Evolutionary conservation across 2,329 filamentous ascomycete genomes (phyloP), one percentile per base, ranked within the genome.

Genomic region (Lasiodiplodia citricola): DNA sequence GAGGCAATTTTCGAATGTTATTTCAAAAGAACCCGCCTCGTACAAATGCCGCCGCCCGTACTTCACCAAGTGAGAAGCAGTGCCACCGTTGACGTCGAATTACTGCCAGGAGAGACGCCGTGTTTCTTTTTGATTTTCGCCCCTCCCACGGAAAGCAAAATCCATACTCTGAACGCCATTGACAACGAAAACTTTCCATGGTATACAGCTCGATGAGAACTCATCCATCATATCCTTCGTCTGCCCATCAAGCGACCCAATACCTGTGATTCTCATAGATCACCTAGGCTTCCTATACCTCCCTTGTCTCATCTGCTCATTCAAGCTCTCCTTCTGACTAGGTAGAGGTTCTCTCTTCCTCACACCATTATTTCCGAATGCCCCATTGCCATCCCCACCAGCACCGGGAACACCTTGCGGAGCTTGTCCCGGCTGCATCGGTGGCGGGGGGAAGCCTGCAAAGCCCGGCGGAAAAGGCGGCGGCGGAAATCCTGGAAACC

Each of bases 251-350:
- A 11, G 44, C n/a, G 44, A 21, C n/a, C 44, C 6, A 47, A n/a
- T 10, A 47, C n/a, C 16, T 7, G 6, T 7, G 3, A 44, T 21
- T 4, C 44, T 21, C 4, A 47, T 18, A 21, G 3, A 38, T 68
- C 58, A 79, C 58, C 80, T 76, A 31, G 82, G 76, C 72, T 79
- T 81, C 54, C 82, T 77, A 74, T 83, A 87, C 72, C 84, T 80
- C 13, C 85, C 85, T 71, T 83, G 82, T 71, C 86, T 87, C 83
- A 95, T 93, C 79, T 95, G 92, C 78, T 91, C 88, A 73, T 90
- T 87, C 73, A 96, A 80, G 73, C 92, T 94, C 77, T 96, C 93
- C 76, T 92, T 89, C 80, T 96, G 93, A 76, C 92, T 94, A 0
- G 93, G 93, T 54, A 97, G 80, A 10, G 92, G 93, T 6, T 87